Percentiles rank a stretch among this genome's conserved stretches.
These are phyloP conservation scores for Vigna nakashimae DNA, from an alignment of 306 rosid species.

Conservation along the genomic window DNA sequence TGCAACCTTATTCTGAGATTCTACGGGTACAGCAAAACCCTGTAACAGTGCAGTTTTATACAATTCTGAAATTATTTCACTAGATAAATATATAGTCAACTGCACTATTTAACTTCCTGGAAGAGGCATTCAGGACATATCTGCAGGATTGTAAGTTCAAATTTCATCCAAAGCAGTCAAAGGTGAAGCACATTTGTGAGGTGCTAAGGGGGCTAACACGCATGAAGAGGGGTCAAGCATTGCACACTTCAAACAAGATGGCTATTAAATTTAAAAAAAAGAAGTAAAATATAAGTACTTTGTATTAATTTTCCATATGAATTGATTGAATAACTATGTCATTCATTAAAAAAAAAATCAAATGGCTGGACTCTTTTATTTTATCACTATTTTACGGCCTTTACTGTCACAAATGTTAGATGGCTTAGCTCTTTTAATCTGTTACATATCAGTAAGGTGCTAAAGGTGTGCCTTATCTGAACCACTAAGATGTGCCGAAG, in stretches of 20 bases:
- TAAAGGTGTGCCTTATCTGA: slow-evolving; percentile 2
- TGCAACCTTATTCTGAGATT: slow-evolving; percentile 70
- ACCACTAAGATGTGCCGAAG: background rate
- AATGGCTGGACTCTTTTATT: background rate
- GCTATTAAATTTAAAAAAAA: background rate
- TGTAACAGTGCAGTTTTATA: slow-evolving; percentile 51
- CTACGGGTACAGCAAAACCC: slow-evolving; percentile 95
- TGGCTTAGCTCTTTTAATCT: background rate
- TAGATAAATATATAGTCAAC: slow-evolving; percentile 21
- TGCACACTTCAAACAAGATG: background rate
- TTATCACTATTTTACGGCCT: background rate
- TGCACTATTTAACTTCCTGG: slow-evolving; percentile 25
- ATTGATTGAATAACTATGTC: background rate
- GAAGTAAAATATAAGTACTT: background rate
- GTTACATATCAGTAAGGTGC: background rate
- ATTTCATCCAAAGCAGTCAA: slow-evolving; percentile 22
- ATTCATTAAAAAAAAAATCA: background rate
- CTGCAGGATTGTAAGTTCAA: slow-evolving; percentile 3
- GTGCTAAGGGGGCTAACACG: background rate
- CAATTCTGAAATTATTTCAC: slow-evolving; percentile 9
- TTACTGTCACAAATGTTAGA: background rate
- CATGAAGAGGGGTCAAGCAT: background rate
- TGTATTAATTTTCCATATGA: background rate
- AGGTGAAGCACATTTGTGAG: background rate
- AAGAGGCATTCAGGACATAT: background rate